Base-by-base conservation (phyloP, 805 yeast species). In the Suhomyces pyralidae region DNA sequence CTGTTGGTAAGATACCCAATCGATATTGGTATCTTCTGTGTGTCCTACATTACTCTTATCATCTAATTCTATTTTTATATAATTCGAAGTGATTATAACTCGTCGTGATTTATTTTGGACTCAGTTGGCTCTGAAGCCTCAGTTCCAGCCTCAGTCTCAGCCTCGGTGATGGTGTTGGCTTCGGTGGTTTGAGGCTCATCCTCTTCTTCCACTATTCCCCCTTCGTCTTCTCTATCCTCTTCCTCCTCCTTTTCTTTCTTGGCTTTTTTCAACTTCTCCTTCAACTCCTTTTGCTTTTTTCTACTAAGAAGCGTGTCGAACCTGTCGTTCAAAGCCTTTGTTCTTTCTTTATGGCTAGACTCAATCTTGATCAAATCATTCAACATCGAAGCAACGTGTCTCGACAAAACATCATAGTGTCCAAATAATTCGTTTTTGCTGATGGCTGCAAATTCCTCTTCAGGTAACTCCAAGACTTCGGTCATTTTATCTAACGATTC, bases 281-380 rank as follows among this genome's bases (percentile, higher is more conserved):
- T 69, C 40, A 61, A 57, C 51, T 71, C 74, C 53, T 66, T 68
- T 51, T 67, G 68, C 10, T 54, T 52, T 51, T 66, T 68, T 58
- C 76, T 71, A 43, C 63, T 66, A 25, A 62, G 44, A 46, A 73
- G 62, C 24, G 60, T 65, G 6, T 65, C 65, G 44, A 65, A 62
- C 51, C 67, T 70, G 20, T 55, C 46, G 38, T 65, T 60, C 58
- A 74, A 67, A 28, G 56, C 54, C 5, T 58, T 49, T 8, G 67
- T 40, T 53, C 78, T 64, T 24, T 64, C 63, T 20, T 61, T 57
- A 50, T 74, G 78, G 30, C 59, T 55, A 32, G 49, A 49, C 48
- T 72, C 71, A 25, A 74, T 64, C 9, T 61, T 46, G n/a, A 59
- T 40, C 6, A 71, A 55, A 52, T 69, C 74, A 8, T 62, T 63